Evolutionary conservation across 208 protist species (phyloP).

Genomic region (Herpetomonas tarakana): DNA sequence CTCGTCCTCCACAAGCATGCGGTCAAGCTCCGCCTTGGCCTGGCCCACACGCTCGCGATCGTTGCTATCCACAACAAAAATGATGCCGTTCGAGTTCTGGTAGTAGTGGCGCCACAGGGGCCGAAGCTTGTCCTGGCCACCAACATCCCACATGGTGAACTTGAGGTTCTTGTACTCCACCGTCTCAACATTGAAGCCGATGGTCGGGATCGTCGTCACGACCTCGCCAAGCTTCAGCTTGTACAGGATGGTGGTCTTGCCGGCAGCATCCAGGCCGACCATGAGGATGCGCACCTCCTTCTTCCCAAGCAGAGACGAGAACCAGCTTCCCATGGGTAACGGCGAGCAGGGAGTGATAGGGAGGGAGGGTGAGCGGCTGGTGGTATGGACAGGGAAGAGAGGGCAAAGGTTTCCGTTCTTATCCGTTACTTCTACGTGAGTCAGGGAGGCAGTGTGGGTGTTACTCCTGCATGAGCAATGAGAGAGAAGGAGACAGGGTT

Average conservation of each 20-base stretch:
- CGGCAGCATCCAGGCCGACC: slow-evolving; percentile 97
- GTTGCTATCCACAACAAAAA: slow-evolving; percentile 98
- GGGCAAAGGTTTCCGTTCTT: too few species aligned
- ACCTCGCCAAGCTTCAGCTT: slow-evolving; percentile 97
- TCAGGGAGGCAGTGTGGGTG: too few species aligned
- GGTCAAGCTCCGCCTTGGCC: slow-evolving; percentile 92
- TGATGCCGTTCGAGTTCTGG: slow-evolving; percentile 96
- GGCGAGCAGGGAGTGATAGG: too few species aligned
- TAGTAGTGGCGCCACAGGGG: slow-evolving; percentile 97
- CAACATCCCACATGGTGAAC: slow-evolving; percentile 97
- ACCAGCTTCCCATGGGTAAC: too few species aligned
- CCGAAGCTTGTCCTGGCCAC: slow-evolving; percentile 96
- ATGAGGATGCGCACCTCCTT: slow-evolving; percentile 97
- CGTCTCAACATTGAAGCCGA: slow-evolving; percentile 97
- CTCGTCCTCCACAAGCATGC: slow-evolving; percentile 97
- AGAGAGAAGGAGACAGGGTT: too few species aligned
- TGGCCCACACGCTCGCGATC: slow-evolving; percentile 92
- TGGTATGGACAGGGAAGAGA: too few species aligned
- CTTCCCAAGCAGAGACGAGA: slow-evolving; percentile 92
- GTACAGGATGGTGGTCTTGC: slow-evolving; percentile 98
- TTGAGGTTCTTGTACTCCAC: slow-evolving; percentile 97
- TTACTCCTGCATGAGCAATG: too few species aligned
- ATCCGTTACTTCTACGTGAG: too few species aligned
- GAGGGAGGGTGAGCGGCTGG: too few species aligned
- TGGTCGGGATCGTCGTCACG: slow-evolving; percentile 96